Evolutionary conservation across 2,329 filamentous ascomycete species (phyloP), one percentile per base, ranked within the genome.

Genomic region (Colletotrichum lupini): DNA sequence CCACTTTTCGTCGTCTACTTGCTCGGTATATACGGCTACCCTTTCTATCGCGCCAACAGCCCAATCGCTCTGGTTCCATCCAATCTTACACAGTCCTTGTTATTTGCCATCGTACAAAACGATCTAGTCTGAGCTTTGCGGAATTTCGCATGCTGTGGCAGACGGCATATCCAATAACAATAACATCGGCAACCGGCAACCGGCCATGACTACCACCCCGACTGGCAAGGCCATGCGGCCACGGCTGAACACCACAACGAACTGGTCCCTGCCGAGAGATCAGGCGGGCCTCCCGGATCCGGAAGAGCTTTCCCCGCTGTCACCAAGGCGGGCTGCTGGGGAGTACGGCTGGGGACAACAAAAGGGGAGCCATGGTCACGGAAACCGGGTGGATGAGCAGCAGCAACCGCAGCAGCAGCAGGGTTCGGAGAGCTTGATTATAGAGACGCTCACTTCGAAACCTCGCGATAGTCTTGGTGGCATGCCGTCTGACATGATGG

Each of bases 401-500:
- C 56, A 24, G 12, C 49, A 26, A 30, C 30, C 42, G 7, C 16
- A 26, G 55, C 61, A 26, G 9, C 67, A 57, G n/a, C 16, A 22
- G 42, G 49, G 22, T 32, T 24, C 71, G 12, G 35, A 57, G n/a
- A 56, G 52, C 22, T 32, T 52, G 28, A 30, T n/a, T n/a, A 60
- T 56, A n/a, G 32, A 58, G 19, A 16, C 61, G 11, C 35, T 46
- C 30, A n/a, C 35, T 37, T 24, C 63, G 16, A 55, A 46, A 16
- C 22, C 74, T 37, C 74, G 69, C 14, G 52, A 68, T 12, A 71
- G 56, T 19, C 59, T 74, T n/a, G 66, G 56, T 9, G 63, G 37
- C 16, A 57, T 76, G 42, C 65, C 77, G 1, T 72, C 76, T 4
- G 68, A 76, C 24, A 66, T 76, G 49, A 26, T 77, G 42, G 71